Evolutionary conservation across 345 rosid genomes (phyloP).

Genomic region (Erucastrum elatum): DNA sequence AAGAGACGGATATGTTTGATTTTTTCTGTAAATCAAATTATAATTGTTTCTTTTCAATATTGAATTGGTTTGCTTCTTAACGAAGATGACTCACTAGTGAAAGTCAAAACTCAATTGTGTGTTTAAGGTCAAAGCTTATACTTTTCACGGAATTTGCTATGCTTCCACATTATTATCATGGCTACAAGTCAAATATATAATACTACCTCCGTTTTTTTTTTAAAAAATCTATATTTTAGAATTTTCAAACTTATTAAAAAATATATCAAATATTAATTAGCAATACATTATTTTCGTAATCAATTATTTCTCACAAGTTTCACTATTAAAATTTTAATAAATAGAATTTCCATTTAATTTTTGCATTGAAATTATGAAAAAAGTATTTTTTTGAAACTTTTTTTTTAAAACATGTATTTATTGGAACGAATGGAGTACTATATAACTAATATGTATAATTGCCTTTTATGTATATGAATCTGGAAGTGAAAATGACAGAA

Average conservation of each 20-base stretch:
- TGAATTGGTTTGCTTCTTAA: not conserved
- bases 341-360: no score
- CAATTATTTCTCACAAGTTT: no score
- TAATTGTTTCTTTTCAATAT: not conserved
- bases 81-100: not conserved
- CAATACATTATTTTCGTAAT: no score
- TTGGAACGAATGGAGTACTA: not conserved
- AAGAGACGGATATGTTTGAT: not conserved
- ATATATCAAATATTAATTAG: no score
- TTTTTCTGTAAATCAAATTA: not conserved
- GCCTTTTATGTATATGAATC: not conserved
- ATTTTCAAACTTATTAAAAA: no score
- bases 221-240: no score
- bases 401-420: no score
- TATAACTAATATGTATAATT: not conserved
- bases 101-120: not conserved
- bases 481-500: constrained; percentile 9
- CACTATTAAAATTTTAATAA: no score
- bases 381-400: no score
- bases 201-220: not conserved
- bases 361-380: no score
- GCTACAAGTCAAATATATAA: not conserved
- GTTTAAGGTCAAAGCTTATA: not conserved
- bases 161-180: not conserved
- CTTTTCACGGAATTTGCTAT: not conserved